Conservation (phyloP, 768 basidiomycete species). For the Termitomyces titanicus region DNA sequence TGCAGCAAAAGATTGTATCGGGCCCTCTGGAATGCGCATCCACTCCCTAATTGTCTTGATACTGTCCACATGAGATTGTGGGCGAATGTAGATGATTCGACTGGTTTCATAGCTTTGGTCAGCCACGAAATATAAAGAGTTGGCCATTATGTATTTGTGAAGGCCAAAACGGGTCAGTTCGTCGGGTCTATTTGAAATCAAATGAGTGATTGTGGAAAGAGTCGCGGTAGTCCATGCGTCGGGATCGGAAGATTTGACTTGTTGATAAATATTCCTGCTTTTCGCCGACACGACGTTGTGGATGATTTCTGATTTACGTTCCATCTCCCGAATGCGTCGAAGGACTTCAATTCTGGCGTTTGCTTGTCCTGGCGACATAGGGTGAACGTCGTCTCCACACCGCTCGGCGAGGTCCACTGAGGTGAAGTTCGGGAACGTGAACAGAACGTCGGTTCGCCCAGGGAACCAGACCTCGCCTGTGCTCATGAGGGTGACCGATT, state of each 20-base stretch:
- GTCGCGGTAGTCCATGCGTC: conserved; percentile 55
- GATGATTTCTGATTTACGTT: conserved; percentile 42
- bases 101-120: conserved; percentile 40
- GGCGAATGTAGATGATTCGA: conserved; percentile 62
- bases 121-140: conserved; percentile 50
- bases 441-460: conserved; percentile 51
- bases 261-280: conserved; percentile 38
- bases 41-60: conserved; percentile 46
- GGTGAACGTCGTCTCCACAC: conserved; percentile 36
- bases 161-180: conserved; percentile 39
- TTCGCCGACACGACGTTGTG: conserved; percentile 23
- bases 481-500: conserved; percentile 28
- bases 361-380: conserved; percentile 32
- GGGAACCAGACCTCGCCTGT: conserved; percentile 54
- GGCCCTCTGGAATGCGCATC: conserved; percentile 35
- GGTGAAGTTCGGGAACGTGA: conserved; percentile 56
- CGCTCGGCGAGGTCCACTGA: conserved; percentile 39
- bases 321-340: conserved; percentile 51
- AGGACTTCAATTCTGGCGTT: conserved; percentile 65
- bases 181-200: conserved; percentile 34
- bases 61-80: conserved; percentile 49
- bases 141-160: conserved; percentile 64
- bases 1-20: conserved; percentile 43
- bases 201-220: conserved; percentile 45
- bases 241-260: conserved; percentile 40